These are phyloP conservation scores for Erysimum pusillum DNA, from an alignment of 441 rosid species.

Conservation along the genomic window DNA sequence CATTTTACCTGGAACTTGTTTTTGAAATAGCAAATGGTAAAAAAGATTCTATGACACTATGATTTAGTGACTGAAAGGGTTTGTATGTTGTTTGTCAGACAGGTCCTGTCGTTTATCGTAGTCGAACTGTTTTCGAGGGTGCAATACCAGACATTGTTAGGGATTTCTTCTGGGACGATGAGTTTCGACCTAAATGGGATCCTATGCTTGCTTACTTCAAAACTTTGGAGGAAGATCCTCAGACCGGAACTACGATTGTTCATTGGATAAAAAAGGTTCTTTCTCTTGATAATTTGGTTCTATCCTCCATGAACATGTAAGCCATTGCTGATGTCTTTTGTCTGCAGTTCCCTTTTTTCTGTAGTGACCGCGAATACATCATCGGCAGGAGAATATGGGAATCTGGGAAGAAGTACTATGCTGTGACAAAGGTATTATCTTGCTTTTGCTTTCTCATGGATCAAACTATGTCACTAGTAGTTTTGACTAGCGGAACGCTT, in stretches of 20 bases:
- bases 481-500: neutral
- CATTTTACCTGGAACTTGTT: neutral
- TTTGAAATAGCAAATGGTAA: neutral
- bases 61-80: constrained; percentile 41
- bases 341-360: constrained; percentile 93
- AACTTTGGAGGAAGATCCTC: constrained; percentile 74
- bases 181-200: constrained; percentile 95
- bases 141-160: constrained; percentile 81
- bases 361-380: constrained; percentile 92
- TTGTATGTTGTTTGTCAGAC: constrained; percentile 59
- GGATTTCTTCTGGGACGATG: constrained; percentile 99
- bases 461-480: neutral
- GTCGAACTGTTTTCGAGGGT: constrained; percentile 91
- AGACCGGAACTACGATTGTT: constrained; percentile 70
- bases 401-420: constrained; percentile 73
- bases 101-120: constrained; percentile 71
- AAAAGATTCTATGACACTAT: neutral
- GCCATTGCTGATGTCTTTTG: constrained; percentile 27
- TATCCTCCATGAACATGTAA: neutral
- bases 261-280: constrained; percentile 89
- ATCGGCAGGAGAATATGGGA: constrained; percentile 95
- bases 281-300: constrained; percentile 12
- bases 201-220: constrained; percentile 82
- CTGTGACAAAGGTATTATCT: constrained; percentile 86
- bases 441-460: constrained; percentile 13